These are phyloP conservation scores for Gonapodya prolifera DNA, from an alignment of 192 early-diverging fungal genomes.

Conservation along the genomic window DNA sequence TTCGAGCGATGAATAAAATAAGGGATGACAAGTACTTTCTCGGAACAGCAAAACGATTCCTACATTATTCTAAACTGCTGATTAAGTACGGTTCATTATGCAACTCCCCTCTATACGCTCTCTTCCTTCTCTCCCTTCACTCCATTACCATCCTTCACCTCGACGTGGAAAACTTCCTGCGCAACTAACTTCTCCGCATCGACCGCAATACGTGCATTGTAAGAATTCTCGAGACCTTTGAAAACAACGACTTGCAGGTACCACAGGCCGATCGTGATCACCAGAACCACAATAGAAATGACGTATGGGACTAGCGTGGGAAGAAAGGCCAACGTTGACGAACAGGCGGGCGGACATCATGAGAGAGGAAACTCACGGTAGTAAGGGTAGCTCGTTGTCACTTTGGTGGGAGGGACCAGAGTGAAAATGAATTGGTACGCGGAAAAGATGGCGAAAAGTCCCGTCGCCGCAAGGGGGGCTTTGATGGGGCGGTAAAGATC, in stretches of 20 bases:
- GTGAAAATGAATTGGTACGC: constrained; percentile 37
- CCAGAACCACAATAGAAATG: background rate
- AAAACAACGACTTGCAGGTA: background rate
- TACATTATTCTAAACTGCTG: too few relatives aligned
- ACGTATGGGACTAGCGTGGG: background rate
- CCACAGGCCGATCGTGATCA: background rate
- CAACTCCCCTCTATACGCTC: too few relatives aligned
- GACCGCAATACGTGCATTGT: background rate
- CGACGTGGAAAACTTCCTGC: background rate
- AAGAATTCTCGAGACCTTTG: background rate
- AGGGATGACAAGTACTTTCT: too few relatives aligned
- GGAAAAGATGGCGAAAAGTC: constrained; percentile 33
- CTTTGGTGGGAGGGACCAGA: constrained; percentile 33
- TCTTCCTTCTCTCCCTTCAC: background rate
- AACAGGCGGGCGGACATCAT: background rate
- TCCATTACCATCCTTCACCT: background rate
- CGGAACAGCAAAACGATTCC: too few relatives aligned
- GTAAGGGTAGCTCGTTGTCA: background rate
- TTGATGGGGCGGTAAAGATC: constrained; percentile 30
- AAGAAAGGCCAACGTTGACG: background rate
- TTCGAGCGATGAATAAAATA: too few relatives aligned
- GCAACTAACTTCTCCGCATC: background rate
- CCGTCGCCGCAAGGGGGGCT: constrained; percentile 26
- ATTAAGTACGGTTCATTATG: too few relatives aligned
- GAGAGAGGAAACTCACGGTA: background rate